Base-by-base conservation (phyloP, 2,329 filamentous ascomycete species). In the Alternaria tenuissima region DNA sequence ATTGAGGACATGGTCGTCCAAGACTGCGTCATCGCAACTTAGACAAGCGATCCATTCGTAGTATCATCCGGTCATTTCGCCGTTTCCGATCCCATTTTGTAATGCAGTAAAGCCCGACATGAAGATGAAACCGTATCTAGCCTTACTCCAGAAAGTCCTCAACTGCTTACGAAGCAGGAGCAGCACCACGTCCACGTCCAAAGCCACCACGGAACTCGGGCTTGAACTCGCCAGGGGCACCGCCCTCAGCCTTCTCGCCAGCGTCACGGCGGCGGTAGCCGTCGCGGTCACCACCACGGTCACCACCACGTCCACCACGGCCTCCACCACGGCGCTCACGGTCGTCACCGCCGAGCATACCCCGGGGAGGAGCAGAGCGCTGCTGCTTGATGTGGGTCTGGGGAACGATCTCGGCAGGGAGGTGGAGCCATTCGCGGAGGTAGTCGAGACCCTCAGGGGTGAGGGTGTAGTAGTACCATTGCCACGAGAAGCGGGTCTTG, bases 341-440 rank as follows among this genome's bases (percentile, higher is more conserved):
- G 81, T 96, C 94, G 72, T 89, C 88, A 63, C 75, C 75, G 78
- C 93, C 93, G 86, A 98, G 89, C 95, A 99, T 98, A 81, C 95
- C 95, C 80, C 95, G 94, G 81, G 95, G 94, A 84, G 94, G 94
- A 86, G 93, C 94, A 78, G 93, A 95, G 84, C 95, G 93, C 89
- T 97, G 93, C 88, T 97, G 94, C 92, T 99, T 99, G 87, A 99
- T 98, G 91, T 99, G 95, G 80, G 95, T 99, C 80, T 96, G 93
- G 77, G 95, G 95, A 75, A 99, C 95, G 81, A 99, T 97, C 90
- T 99, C 95, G 82, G 95, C 94, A 79, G 95, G 95, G 78, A 99
- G 91, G 87, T 99, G 95, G 78, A 99, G 94, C 95, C 95, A 99
- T 88, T 99, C 95, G 82, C 95, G 94, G 83, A 99, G 94, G 89